Evolutionary conservation across 2,329 filamentous ascomycete species (phyloP), one percentile per base, ranked within the genome.

Genomic region (Microcyclospora tardicrescens): DNA sequence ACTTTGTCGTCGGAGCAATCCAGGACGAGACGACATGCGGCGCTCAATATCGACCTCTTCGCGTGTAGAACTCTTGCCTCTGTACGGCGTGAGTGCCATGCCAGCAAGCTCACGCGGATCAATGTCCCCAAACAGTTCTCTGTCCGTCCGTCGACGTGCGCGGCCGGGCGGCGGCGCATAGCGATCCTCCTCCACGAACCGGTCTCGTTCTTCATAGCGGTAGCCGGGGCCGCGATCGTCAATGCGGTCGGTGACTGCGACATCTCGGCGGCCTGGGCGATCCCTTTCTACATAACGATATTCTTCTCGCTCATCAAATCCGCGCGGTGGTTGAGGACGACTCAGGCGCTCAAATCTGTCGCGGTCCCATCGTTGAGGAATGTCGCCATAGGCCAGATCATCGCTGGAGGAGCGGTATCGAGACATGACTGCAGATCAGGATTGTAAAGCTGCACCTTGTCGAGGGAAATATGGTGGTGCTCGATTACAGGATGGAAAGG

Each of bases 1-100:
- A 11, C 85, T 93, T 59, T 93, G 86, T 33, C 87, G 76, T 41
- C 87, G 75, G 36, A 91, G 55, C 46, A 87, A 70, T 24, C 69
- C 68, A 2, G 85, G 86, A 34, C 81, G 72, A 28, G 71, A 69
- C 33, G 68, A 62, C 2, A 71, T 72, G 34, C 38, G 38, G 35
- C 43, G 38, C 14, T 37, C 40, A 37, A 44, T 36, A 31, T 52
- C 48, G 16, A 48, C 45, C 45, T 79, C 76, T 41, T 68, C 67
- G 27, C 50, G 43, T 28, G 43, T 41, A 45, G 77, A 58, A 33
- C 72, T 66, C 42, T 72, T 71, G 27, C 73, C 72, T 38, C 71
- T 67, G 49, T 71, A 75, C 37, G 75, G 71, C 41, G 65, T 71
- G 47, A 77, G 60, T 6, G 72, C 67, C 40, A 68, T 69, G 19